A percentile compares a stretch with the other conserved stretches of the same genome.
phyloP scores from a whole-genome alignment of 768 basidiomycete species.

The Rhodosporidiobolus sp. region DNA sequence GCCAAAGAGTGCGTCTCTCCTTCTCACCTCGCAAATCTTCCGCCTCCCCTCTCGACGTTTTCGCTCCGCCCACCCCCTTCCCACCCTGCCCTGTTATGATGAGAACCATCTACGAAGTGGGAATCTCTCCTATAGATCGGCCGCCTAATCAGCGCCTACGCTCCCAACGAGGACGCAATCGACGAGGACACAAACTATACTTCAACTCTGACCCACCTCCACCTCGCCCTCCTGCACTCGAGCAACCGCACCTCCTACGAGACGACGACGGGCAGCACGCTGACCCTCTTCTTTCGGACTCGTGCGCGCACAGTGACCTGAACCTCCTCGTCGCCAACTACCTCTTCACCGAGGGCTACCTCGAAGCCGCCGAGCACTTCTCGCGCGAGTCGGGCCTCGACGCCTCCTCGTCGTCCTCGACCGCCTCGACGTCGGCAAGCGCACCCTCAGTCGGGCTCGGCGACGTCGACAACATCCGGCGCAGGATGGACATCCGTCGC shows the following conservation, averaged over 20 bases:
- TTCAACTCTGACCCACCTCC: conserved; percentile 44
- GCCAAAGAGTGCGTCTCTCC: conserved; percentile 77
- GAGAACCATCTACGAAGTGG: conserved; percentile 76
- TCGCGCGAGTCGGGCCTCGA: conserved; percentile 75
- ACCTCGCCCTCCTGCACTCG: conserved; percentile 5
- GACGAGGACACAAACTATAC: conserved; percentile 75
- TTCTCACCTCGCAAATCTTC: no score
- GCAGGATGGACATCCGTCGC: conserved; percentile 88
- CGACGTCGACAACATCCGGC: conserved; percentile 88
- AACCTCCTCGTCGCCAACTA: conserved; percentile 96
- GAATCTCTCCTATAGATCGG: conserved; percentile 92
- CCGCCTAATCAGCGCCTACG: conserved; percentile 59
- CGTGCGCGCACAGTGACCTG: conserved; percentile 63
- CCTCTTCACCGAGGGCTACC: conserved; percentile 95
- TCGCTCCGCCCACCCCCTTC: conserved; percentile 16
- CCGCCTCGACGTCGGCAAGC: conserved; percentile 49
- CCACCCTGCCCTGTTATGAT: conserved; percentile 40
- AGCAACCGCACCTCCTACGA: background rate
- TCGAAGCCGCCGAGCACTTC: conserved; percentile 91
- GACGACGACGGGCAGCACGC: conserved; percentile 40
- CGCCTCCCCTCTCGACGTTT: conserved; percentile 33
- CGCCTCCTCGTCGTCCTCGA: conserved; percentile 47
- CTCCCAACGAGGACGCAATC: conserved; percentile 42
- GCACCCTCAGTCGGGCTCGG: conserved; percentile 46
- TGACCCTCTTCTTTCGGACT: conserved; percentile 33